These are phyloP conservation scores for Jamesozyma jinghongensis DNA, from an alignment of 805 yeast genomes.

Conservation along the genomic window DNA sequence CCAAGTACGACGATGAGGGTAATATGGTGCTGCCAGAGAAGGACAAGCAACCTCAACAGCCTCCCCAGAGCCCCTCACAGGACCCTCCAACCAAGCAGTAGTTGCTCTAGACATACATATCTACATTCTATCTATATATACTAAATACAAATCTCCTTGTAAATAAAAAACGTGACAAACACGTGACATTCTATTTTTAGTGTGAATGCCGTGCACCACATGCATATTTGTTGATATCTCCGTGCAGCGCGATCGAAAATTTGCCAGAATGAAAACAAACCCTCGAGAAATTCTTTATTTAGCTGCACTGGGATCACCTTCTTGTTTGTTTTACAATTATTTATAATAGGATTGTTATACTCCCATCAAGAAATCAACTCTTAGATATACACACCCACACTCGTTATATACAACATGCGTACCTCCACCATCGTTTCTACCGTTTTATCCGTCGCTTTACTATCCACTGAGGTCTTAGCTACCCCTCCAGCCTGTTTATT, in stretches of 20 bases:
- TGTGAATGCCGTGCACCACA: neutral
- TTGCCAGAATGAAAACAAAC: neutral
- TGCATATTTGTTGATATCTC: neutral
- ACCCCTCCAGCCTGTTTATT: constrained; percentile 88
- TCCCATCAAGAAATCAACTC: neutral
- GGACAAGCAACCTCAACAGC: too few relatives aligned
- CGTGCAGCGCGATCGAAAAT: neutral
- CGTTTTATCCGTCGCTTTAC: constrained; percentile 20
- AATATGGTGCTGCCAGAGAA: neutral
- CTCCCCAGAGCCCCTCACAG: neutral
- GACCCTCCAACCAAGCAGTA: neutral
- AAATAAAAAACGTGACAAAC: too few relatives aligned
- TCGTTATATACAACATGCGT: constrained; percentile 19
- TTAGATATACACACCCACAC: neutral
- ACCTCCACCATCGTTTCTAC: constrained; percentile 22
- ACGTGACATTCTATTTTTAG: too few relatives aligned
- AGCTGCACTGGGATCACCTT: neutral
- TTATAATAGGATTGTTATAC: neutral
- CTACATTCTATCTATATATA: too few relatives aligned
- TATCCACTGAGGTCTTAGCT: constrained; percentile 38
- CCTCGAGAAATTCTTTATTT: neutral
- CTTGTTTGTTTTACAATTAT: neutral
- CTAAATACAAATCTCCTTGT: too few relatives aligned
- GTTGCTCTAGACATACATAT: constrained; percentile 2
- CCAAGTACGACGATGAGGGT: constrained; percentile 37